Percentiles rank a stretch among this genome's conserved stretches.
These are phyloP conservation scores for Phytophthora ramorum DNA, from an alignment of 352 stramenopile species.

Conservation along the genomic window DNA sequence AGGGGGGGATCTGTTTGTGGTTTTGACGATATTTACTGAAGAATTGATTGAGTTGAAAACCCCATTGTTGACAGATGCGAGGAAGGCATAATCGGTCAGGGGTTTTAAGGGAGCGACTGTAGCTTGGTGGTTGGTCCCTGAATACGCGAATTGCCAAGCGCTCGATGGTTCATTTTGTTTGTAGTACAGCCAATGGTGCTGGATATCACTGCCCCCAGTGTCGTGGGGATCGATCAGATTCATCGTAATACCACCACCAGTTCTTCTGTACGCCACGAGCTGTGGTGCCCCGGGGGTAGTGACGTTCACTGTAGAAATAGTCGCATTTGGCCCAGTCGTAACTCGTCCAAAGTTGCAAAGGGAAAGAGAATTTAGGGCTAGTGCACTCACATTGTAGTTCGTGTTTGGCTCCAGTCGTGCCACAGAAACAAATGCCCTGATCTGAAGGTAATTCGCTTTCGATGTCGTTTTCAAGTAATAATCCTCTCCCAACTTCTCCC, in stretches of 20 bases:
- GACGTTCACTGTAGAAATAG: conserved; percentile 34
- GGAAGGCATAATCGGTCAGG: conserved; percentile 45
- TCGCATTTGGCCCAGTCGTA: conserved; percentile 18
- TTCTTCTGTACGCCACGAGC: conserved; percentile 33
- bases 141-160: conserved; percentile 50
- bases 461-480: conserved; percentile 15
- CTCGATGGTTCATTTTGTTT: conserved; percentile 20
- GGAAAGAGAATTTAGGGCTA: conserved; percentile 54
- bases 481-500: conserved; percentile 24
- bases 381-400: conserved; percentile 38
- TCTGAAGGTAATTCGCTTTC: conserved; percentile 33
- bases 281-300: conserved; percentile 39
- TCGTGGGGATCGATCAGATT: conserved; percentile 53
- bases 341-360: conserved; percentile 51
- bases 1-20: conserved; percentile 53
- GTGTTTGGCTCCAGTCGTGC: conserved; percentile 35
- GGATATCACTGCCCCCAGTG: conserved; percentile 50
- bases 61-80: conserved; percentile 52
- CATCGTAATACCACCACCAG: conserved; percentile 60
- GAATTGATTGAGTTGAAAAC: conserved; percentile 57
- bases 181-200: conserved; percentile 51
- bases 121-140: conserved; percentile 23
- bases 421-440: conserved; percentile 36
- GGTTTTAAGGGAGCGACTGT: conserved; percentile 42
- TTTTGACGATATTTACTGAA: conserved; percentile 35